A percentile compares a stretch with the other conserved stretches of the same genome.
phyloP scores from a whole-genome alignment of 176 grass and related monocot genomes.

The Aegilops bicornis region DNA sequence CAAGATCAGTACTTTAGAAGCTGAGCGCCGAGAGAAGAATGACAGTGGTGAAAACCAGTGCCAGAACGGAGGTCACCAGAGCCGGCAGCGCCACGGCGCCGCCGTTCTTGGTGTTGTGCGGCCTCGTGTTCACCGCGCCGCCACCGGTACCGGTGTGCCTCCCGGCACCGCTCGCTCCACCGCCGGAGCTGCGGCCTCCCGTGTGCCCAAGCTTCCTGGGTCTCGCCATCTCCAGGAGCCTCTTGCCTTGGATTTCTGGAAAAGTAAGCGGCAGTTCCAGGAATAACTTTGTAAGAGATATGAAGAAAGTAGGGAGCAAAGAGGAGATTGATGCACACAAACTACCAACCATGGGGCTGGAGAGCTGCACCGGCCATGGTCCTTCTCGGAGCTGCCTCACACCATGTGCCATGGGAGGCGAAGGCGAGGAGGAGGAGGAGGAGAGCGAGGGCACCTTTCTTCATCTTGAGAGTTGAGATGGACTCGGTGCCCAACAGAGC shows the following conservation, averaged over 20 bases:
- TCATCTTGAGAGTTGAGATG: constrained; percentile 49
- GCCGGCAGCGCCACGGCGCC: neutral
- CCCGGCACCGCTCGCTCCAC: neutral
- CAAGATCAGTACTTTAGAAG: constrained; percentile 23
- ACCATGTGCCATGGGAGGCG: constrained; percentile 31
- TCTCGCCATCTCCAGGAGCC: neutral
- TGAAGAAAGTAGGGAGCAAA: neutral
- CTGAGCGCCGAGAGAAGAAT: constrained; percentile 18
- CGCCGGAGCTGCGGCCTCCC: neutral
- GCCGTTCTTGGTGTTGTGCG: constrained; percentile 29
- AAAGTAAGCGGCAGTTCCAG: constrained; percentile 5
- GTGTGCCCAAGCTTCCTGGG: constrained; percentile 24
- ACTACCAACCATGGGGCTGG: constrained; percentile 13
- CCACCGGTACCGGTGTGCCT: constrained; percentile 5
- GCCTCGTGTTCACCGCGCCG: constrained; percentile 16
- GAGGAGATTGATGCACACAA: neutral
- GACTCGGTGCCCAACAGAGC: constrained; percentile 12
- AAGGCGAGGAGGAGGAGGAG: constrained; percentile 16
- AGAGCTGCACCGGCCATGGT: neutral
- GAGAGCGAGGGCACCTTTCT: constrained; percentile 18
- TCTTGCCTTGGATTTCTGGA: constrained; percentile 17
- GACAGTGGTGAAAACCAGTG: constrained; percentile 13
- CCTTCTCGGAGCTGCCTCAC: constrained; percentile 24
- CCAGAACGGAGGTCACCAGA: constrained; percentile 12
- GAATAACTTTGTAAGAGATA: neutral